These are phyloP conservation scores for Mycena chlorophos DNA, from an alignment of 768 basidiomycete genomes.

Conservation along the genomic window DNA sequence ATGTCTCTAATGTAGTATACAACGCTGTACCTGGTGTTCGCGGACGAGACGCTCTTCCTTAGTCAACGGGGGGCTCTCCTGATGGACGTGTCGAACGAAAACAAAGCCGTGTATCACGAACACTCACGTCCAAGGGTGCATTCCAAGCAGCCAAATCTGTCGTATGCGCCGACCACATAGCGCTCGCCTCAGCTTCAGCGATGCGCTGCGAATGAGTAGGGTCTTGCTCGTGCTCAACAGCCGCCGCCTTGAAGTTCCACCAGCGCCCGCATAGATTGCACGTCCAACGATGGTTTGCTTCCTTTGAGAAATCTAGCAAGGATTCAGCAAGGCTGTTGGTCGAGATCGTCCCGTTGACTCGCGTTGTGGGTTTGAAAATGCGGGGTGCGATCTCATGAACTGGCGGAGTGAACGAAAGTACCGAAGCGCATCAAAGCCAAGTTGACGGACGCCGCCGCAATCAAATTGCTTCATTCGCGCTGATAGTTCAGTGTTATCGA, in stretches of 20 bases:
- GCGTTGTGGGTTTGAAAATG: conserved; percentile 9
- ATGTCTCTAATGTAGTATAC: conserved; percentile 47
- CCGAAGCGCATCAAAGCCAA: background rate
- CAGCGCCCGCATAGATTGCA: conserved; percentile 45
- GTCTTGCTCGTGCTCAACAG: conserved; percentile 30
- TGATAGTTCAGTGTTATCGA: too few species aligned
- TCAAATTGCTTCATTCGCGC: background rate
- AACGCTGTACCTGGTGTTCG: too few species aligned
- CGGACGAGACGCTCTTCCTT: background rate
- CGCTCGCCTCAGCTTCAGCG: conserved; percentile 17
- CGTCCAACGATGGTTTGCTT: conserved; percentile 26
- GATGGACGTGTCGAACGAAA: background rate
- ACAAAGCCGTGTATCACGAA: conserved; percentile 3
- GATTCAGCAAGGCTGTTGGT: background rate
- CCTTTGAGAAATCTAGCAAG: conserved; percentile 28
- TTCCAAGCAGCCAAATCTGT: conserved; percentile 29
- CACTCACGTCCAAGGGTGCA: conserved; percentile 15
- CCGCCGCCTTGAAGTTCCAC: conserved; percentile 40
- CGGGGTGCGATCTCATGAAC: conserved; percentile 1
- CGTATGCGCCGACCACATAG: conserved; percentile 7
- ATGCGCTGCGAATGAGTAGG: conserved; percentile 26
- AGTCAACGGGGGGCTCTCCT: background rate
- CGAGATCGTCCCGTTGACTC: background rate
- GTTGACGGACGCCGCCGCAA: background rate
- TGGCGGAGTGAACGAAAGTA: background rate